Base-by-base conservation (phyloP, 2,329 filamentous ascomycete genomes). In the Emydomyces testavorans region DNA sequence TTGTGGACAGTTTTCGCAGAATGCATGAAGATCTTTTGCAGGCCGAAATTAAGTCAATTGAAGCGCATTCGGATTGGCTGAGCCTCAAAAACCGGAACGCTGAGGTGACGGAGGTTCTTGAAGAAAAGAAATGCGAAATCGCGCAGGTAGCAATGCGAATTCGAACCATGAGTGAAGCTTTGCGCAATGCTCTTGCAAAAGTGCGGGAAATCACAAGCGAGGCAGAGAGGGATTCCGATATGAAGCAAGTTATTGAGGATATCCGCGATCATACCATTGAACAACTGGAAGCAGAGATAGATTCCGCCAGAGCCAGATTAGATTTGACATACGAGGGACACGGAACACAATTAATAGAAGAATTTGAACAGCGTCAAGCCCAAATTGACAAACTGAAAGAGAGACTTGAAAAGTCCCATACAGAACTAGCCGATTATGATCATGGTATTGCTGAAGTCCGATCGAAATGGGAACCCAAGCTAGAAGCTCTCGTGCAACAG, bases 41-140 rank as follows among this genome's bases (percentile, higher is more conserved):
- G 57, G 79, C 77, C 1, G 76, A 85, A 55, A 73, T 95, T 37
- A 73, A 79, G 52, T 68, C 77, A 0, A 76, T 93, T 24, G 92
- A 98, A 69, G 89, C 87, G 1, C 64, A 72, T n/a, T 95, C 88
- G 0, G 92, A 98, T 58, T 65, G 83, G 2, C 72, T 78, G 37
- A 76, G 77, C 4, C 71, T 95, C n/a, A 76, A 78, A 56, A 69
- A 70, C 13, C 80, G 80, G 50, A 86, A 87, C 56, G 57, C 63
- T 6, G 71, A 77, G 40, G 77, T 87, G 50, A 71, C 74, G 47
- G 60, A 70, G 4, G 62, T 63, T 10, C 62, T 72, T n/a, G 56
- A 60, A 18, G 48, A 50, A 13, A 67, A 64, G 35, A 39, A 48
- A 15, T 32, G 52, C 1, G 58, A 63, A 4, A 58, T 73, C 13